Base-by-base conservation (phyloP, 2,329 filamentous ascomycete species). In the Colletotrichum musae region DNA sequence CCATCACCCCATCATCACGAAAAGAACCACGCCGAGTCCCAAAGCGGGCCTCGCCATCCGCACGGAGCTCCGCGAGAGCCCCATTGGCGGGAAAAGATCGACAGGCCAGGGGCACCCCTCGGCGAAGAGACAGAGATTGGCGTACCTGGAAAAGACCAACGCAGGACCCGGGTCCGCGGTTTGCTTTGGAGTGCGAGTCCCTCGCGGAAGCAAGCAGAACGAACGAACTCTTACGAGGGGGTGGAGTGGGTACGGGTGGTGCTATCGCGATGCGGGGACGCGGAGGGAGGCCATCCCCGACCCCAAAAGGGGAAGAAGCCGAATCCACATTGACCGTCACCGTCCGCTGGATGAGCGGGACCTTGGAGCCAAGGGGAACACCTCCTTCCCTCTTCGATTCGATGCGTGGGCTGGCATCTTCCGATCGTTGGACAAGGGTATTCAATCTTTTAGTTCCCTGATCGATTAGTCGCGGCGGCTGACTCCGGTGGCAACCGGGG, bases 231-330 rank as follows among this genome's bases (percentile, higher is more conserved):
- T 50, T 7, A 26, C 32, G 16, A 16, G 56, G 39, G n/a, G 13
- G n/a, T 24, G 32, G 13, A 36, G 53, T 45, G 24, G 45, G 13
- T 41, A 21, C 41, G 59, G 59, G 54, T 15, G 16, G 60, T 48
- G 16, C 48, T 41, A 36, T 18, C 36, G 12, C 50, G 41, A 68
- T 70, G 70, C 70, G 57, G 59, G 70, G 56, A 45, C 64, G 57
- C 70, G 70, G 70, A 72, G 70, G 68, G 62, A 68, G 63, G 65
- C 28, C 63, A 50, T 72, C 70, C 70, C 52, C 32, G 32, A 59
- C 68, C 70, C 68, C 57, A 63, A 71, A 72, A 50, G 36, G 57
- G 63, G 24, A 68, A 64, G 28, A 45, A n/a, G 13, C n/a, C 24
- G 41, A 39, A 12, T 52, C 48, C 51, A 47, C 56, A 15, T 58